Conservation (phyloP, 2,329 filamentous ascomycete genomes). For the Aspergillus niger region DNA sequence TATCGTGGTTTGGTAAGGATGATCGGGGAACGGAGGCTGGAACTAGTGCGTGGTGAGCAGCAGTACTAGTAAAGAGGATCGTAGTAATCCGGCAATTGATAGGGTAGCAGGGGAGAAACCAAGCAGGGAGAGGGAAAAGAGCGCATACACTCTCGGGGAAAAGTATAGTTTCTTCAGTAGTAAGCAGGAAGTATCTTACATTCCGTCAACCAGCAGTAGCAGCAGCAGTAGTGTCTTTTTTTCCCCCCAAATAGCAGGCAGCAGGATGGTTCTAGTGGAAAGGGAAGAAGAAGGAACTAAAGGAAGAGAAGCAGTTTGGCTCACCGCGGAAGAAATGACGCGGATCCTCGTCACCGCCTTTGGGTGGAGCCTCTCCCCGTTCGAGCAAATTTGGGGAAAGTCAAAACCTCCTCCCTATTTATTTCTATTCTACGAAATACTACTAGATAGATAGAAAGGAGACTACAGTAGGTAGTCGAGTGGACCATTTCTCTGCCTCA, state of each 20-base stretch:
- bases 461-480: too few relatives aligned
- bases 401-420: neutral
- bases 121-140: too few relatives aligned
- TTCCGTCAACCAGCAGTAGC: neutral
- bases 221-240: neutral
- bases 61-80: neutral
- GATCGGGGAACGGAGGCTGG: constrained; percentile 1
- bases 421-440: too few relatives aligned
- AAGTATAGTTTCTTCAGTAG: neutral
- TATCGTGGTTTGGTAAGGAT: constrained; percentile 11
- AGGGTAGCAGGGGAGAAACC: neutral
- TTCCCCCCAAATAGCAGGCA: neutral
- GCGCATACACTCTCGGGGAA: too few relatives aligned
- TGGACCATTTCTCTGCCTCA: neutral
- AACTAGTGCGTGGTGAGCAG: neutral
- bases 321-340: constrained; percentile 21
- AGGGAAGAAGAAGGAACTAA: constrained; percentile 3
- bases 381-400: constrained; percentile 4
- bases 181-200: neutral
- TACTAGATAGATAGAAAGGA: too few relatives aligned
- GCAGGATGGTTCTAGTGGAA: constrained; percentile 5
- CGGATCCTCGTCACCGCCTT: constrained; percentile 29
- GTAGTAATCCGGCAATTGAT: neutral
- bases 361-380: constrained; percentile 4
- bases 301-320: constrained; percentile 14